Base-by-base conservation (phyloP, 108 stramenopile genomes). In the Skeletonema tropicum region DNA sequence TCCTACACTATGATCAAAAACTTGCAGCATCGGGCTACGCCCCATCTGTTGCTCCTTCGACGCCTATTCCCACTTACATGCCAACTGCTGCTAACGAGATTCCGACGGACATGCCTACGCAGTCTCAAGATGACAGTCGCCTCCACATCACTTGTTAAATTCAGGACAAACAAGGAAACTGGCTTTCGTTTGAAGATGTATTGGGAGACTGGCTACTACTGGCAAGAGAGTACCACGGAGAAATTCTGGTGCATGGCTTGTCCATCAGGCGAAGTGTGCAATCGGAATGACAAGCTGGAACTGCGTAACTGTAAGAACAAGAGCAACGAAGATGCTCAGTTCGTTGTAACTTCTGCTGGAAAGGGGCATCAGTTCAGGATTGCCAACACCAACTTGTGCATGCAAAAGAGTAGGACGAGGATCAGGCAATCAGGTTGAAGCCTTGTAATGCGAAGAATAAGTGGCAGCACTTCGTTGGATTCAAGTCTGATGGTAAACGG, bases 191-290 rank as follows among this genome's bases (percentile, higher is more conserved):
- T 71, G 60, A 71, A 71, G 60, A 39, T 61, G 2, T 61, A 48
- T 26, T 71, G 71, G 71, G 30, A 71, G 41, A 39, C 17, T 15
- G 71, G 71, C 10, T 71, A 71, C 39, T 71, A 42, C 42, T 71
- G 71, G 71, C 71, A 71, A 62, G 71, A 71, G 41, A 42, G 14
- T 13, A 29, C 21, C 3, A 23, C 46, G 14, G 69, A 70, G 36
- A 70, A 33, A 30, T 70, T 59, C 39, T 71, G 71, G 71, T 71
- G 71, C 31, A 71, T 71, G 71, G 10, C 41, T 17, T 71, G 71
- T 25, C 25, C 35, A 35, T 25, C 35, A 17, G 39, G 38, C 38
- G 57, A 4, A 14, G 36, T n/a, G 29, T 62, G 71, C 29, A 17
- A 62, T 26, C 21, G 23, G 25, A 39, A 42, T 6, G n/a, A 33